A percentile compares a stretch with the other conserved stretches of the same genome.
phyloP scores from a whole-genome alignment of 371 early-diverging fungal species.

The Amoeboaphelidium protococcarum region DNA sequence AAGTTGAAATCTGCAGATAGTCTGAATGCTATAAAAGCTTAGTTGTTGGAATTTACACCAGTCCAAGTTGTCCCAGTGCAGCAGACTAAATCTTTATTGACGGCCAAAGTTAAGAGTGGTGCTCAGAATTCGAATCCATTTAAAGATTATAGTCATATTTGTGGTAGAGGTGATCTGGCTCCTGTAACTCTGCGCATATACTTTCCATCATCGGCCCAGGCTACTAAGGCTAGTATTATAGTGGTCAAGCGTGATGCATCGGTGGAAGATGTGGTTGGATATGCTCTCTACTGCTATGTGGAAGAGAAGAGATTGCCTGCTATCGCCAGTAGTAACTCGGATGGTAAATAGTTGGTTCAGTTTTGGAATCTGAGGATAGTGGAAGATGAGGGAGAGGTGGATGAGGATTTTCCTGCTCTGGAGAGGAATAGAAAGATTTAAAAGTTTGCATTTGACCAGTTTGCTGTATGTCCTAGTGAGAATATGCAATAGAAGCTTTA shows the following conservation, averaged over 20 bases:
- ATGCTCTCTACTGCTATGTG: constrained; percentile 45
- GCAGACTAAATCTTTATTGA: background rate
- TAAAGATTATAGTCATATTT: constrained; percentile 1
- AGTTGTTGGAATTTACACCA: background rate
- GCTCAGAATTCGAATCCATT: background rate
- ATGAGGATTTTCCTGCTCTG: constrained; percentile 81
- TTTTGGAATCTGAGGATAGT: constrained; percentile 67
- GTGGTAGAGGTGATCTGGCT: constrained; percentile 27
- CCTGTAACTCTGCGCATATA: constrained; percentile 33
- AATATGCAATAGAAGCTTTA: constrained; percentile 37
- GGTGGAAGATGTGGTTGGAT: constrained; percentile 77
- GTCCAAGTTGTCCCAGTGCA: background rate
- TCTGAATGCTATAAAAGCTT: background rate
- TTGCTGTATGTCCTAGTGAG: constrained; percentile 37
- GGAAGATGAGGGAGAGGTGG: constrained; percentile 79
- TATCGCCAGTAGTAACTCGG: constrained; percentile 20
- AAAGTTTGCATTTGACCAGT: constrained; percentile 60
- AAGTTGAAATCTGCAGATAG: background rate
- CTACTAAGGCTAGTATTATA: constrained; percentile 29
- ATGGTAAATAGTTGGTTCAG: constrained; percentile 29
- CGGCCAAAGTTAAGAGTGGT: background rate
- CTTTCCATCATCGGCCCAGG: constrained; percentile 21
- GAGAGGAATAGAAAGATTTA: constrained; percentile 59
- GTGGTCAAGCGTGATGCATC: constrained; percentile 48
- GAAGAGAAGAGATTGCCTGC: constrained; percentile 31